Base-by-base conservation (phyloP, 257 asterid genomes). In the Leptodermis oblonga region DNA sequence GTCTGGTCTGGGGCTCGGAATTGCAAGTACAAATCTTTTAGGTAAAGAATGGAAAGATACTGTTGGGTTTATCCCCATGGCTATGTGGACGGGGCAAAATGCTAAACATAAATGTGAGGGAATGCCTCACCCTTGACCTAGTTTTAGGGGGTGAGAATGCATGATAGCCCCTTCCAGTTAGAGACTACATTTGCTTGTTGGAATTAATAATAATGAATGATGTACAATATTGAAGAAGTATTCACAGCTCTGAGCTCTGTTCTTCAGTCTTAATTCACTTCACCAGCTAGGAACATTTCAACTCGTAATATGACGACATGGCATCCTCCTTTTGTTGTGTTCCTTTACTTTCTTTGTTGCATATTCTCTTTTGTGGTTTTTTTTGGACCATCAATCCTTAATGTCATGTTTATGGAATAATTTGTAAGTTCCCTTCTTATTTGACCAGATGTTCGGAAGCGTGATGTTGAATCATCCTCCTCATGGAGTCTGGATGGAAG, bases 401-500 rank as follows among this genome's bases (percentile, higher is more conserved):
- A 15, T 46, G 37, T 37, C 13, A 14, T 42, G 69, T 74, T 33
- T 42, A 14, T 36, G 23, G 28, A 49, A 22, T 70, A 61, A 11
- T 34, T 67, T 43, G 23, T 41, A 23, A 30, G 17, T 53, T 26
- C 65, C 43, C 34, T 65, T 53, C 34, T 43, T 34, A 62, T 37
- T 20, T 62, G 8, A 36, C 49, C 33, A 62, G 67, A 62, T 62
- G 20, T 37, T 20, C 67, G 26, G 49, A 62, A 62, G 31, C 8
- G n/a, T 36, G 67, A 62, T 37, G 23, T 14, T 62, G 49, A 37
- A 62, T 62, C 51, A 20, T 62, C 67, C 67, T 36, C 67, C 23
- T 4, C 49, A 1, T 49, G 25, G 11, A 62, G 67, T 36, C 49
- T 41, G 49, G 67, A 62, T 62, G 49, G 28, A 42, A 62, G 67